Base-by-base conservation (phyloP, 169 alveolate genomes). In the Eimeria sp. region DNA sequence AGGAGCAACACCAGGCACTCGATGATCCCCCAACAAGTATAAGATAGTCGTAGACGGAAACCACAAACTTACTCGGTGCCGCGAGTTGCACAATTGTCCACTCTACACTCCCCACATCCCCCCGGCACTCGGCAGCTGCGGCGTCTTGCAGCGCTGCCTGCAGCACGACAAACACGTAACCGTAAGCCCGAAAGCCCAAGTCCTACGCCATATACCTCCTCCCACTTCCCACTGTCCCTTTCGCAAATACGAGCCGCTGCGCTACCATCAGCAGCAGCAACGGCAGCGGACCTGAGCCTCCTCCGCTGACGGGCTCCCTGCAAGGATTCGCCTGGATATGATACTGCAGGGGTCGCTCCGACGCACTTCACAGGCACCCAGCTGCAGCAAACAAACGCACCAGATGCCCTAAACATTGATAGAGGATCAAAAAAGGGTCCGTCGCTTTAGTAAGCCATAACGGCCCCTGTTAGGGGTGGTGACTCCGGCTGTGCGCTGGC, bases 41-140 rank as follows among this genome's bases (percentile, higher is more conserved):
- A 61, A 5, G 70, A 11, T 14, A 70, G 43, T 34, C 40, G 40
- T 34, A 34, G 2, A 34, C 40, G 40, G n/a, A 70, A 70, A 27
- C 80, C 87, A n/a, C 45, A 10, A 40, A 9, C 70, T 82, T 30
- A 82, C 90, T 82, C 25, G 90, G 90, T 1, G 73, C 90, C 18
- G 90, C 90, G 45, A 82, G 90, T 72, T 82, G 90, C 90, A 82
- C 90, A 47, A 82, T 82, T 20, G 27, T n/a, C 90, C 90, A 82
- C 40, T 82, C 90, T 5, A 82, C 90, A 49, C 90, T 51, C 51
- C 73, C 72, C 67, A 47, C 57, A 3, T 82, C 90, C 18, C 90
- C 90, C 45, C 34, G 47, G 25, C 43, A 27, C 89, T 80, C 89
- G 9, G 89, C 89, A 49, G 65, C 89, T 47, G 70, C 89, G 27